Conservation (phyloP, 805 yeast genomes). For the Metschnikowia proteae region DNA sequence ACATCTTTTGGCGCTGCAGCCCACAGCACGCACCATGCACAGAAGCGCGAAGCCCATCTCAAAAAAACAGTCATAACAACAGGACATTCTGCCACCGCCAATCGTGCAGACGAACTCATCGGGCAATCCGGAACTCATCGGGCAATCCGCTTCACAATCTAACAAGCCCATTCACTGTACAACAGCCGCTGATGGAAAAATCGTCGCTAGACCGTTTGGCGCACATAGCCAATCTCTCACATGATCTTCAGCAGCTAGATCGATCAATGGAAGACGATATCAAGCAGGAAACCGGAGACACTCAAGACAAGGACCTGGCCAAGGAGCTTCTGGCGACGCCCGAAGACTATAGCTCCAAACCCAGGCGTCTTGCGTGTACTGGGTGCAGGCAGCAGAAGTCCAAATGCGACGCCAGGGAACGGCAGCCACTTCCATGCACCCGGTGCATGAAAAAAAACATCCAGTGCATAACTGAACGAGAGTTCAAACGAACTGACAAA, state of each 20-base stretch:
- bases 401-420: conserved; percentile 79
- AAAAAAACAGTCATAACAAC: background rate
- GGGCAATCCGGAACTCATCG: background rate
- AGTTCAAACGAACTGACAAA: conserved; percentile 85
- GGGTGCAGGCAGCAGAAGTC: conserved; percentile 96
- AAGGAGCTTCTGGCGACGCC: background rate
- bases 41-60: conserved; percentile 1
- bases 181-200: conserved; percentile 11
- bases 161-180: too few species aligned
- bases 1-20: background rate
- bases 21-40: conserved; percentile 1
- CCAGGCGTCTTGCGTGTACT: conserved; percentile 80
- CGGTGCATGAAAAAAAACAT: conserved; percentile 71
- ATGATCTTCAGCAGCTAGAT: conserved; percentile 30
- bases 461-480: conserved; percentile 69
- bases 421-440: conserved; percentile 75
- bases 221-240: conserved; percentile 44
- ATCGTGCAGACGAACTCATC: background rate
- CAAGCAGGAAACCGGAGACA: background rate
- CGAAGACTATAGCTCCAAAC: conserved; percentile 15
- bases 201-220: conserved; percentile 39
- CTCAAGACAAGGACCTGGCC: background rate
- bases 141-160: background rate
- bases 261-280: conserved; percentile 5
- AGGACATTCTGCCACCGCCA: too few species aligned